phyloP scores from a whole-genome alignment of 1,284 basidiomycete genomes.

The Rhodotorula glutinis region DNA sequence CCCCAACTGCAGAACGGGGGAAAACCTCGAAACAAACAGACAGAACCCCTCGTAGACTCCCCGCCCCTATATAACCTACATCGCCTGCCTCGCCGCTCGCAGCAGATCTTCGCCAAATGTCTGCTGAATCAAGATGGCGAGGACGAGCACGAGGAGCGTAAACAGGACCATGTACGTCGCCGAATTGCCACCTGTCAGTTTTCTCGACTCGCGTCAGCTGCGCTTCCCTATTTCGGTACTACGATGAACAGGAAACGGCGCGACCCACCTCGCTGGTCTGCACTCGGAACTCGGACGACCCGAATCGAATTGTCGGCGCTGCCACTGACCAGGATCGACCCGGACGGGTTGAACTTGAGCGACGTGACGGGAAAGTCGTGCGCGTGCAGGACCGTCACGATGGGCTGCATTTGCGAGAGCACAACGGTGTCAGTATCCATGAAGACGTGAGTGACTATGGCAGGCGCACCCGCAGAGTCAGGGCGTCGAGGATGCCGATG shows the following conservation, averaged over 20 bases:
- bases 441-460: background rate
- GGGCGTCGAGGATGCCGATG: conserved; percentile 11
- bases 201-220: background rate
- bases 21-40: background rate
- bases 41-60: too few relatives aligned
- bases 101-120: conserved; percentile 11
- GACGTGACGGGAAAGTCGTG: conserved; percentile 94
- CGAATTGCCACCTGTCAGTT: conserved; percentile 3
- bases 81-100: background rate
- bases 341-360: conserved; percentile 78
- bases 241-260: background rate
- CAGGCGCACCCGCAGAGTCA: conserved; percentile 7
- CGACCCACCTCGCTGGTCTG: background rate
- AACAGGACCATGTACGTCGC: conserved; percentile 13
- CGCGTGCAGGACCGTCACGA: conserved; percentile 82
- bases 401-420: conserved; percentile 60
- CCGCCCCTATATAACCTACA: background rate
- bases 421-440: background rate
- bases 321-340: conserved; percentile 79
- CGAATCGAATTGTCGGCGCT: conserved; percentile 88
- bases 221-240: too few relatives aligned
- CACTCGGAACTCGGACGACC: conserved; percentile 67
- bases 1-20: too few relatives aligned
- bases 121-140: conserved; percentile 20
- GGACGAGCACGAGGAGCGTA: conserved; percentile 9